A percentile compares a stretch with the other conserved stretches of the same genome.
Conservation (phyloP, 2,329 filamentous ascomycete species). For the Exophiala oligosperma region DNA sequence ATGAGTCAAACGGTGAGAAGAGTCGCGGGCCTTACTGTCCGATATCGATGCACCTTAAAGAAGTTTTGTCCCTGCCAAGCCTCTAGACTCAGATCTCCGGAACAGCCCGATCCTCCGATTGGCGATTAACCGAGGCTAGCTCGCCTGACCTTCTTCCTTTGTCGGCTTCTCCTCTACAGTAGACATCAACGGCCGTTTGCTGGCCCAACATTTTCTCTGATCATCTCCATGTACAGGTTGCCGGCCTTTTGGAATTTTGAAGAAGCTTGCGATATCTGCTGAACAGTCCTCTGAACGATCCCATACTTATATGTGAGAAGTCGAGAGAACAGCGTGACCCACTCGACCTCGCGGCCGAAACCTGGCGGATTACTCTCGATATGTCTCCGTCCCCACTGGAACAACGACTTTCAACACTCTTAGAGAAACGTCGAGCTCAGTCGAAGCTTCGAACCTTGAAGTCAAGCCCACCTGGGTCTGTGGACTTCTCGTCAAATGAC, state of each 20-base stretch:
- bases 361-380: background rate
- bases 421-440: slow-evolving; percentile 43
- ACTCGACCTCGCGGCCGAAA: background rate
- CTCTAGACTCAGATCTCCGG: slow-evolving; percentile 1
- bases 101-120: slow-evolving; percentile 12
- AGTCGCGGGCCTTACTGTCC: no score
- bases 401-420: slow-evolving; percentile 19
- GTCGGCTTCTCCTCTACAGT: background rate
- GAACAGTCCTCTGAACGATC: no score
- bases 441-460: slow-evolving; percentile 51
- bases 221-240: no score
- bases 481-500: slow-evolving; percentile 67
- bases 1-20: background rate
- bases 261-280: no score
- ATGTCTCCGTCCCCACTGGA: slow-evolving; percentile 25
- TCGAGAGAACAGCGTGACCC: no score
- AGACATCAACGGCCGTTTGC: background rate
- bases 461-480: slow-evolving; percentile 41
- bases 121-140: background rate
- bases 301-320: no score
- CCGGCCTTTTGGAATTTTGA: no score
- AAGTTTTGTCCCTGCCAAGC: slow-evolving; percentile 20
- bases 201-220: background rate
- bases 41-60: background rate
- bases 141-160: background rate